Percentiles rank a stretch among this genome's conserved stretches.
phyloP scores from a whole-genome alignment of 2,329 filamentous ascomycete genomes.

The Penicillium oxalicum region DNA sequence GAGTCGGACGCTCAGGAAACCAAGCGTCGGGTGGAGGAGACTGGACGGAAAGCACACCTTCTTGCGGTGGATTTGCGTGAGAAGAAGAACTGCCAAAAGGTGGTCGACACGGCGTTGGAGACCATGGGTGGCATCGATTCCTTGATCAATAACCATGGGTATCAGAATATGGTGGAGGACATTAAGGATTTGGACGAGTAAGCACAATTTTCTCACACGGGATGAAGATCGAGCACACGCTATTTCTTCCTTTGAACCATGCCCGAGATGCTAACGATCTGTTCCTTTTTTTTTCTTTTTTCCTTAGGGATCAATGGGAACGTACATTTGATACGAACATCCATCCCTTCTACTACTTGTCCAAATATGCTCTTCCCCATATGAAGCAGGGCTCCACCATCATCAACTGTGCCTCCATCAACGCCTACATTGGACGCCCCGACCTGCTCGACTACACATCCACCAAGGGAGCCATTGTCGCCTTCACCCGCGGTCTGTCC shows the following conservation, averaged over 20 bases:
- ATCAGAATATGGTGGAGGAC: conserved; percentile 67
- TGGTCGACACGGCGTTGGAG: conserved; percentile 61
- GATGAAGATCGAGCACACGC: neutral
- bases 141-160: conserved; percentile 61
- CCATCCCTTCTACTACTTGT: conserved; percentile 71
- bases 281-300: neutral
- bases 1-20: conserved; percentile 70
- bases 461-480: conserved; percentile 66
- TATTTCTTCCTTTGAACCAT: too few species aligned
- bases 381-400: conserved; percentile 68
- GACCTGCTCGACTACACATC: conserved; percentile 78
- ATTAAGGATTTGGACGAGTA: conserved; percentile 66
- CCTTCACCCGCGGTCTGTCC: conserved; percentile 69
- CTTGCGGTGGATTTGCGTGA: conserved; percentile 59
- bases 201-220: neutral
- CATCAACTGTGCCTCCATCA: conserved; percentile 80
- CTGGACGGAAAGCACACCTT: conserved; percentile 60
- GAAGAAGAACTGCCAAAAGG: conserved; percentile 61
- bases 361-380: conserved; percentile 69
- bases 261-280: too few species aligned
- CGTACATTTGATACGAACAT: conserved; percentile 78
- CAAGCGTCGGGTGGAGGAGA: conserved; percentile 61
- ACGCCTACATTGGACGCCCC: conserved; percentile 72
- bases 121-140: conserved; percentile 66
- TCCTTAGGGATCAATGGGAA: conserved; percentile 63